Conservation (phyloP, 2,329 filamentous ascomycete genomes). For the Cryphonectria japonica region DNA sequence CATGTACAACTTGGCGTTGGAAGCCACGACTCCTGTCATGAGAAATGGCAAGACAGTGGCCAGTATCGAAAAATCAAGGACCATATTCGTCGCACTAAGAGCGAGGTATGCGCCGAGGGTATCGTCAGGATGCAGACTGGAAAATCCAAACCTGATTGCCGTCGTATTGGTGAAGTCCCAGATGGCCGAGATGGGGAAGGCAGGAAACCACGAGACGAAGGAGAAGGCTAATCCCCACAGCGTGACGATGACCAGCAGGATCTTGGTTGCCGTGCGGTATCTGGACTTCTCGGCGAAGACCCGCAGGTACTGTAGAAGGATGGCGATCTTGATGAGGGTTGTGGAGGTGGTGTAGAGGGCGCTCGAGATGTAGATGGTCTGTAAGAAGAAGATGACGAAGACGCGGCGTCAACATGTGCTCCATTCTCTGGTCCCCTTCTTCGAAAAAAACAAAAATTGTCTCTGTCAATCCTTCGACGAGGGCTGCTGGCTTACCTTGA, state of each 20-base stretch:
- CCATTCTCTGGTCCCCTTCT: too few species aligned
- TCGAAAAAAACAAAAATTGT: too few species aligned
- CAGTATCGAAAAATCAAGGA: conserved; percentile 39
- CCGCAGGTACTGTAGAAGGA: conserved; percentile 37
- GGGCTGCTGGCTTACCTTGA: conserved; percentile 4
- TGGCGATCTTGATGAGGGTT: conserved; percentile 35
- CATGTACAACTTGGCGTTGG: conserved; percentile 38
- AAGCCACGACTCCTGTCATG: conserved; percentile 32
- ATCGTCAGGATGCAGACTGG: conserved; percentile 33
- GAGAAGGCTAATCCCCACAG: conserved; percentile 34
- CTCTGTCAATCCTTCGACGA: neutral
- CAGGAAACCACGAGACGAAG: conserved; percentile 36
- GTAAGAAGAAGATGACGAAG: too few species aligned
- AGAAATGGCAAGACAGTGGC: conserved; percentile 39
- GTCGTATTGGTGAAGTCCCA: conserved; percentile 32
- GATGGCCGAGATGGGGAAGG: conserved; percentile 33
- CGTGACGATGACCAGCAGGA: conserved; percentile 30
- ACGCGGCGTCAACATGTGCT: neutral
- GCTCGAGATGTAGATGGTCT: conserved; percentile 35
- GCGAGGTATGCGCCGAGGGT: conserved; percentile 36
- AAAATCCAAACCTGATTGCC: conserved; percentile 36
- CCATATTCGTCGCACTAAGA: conserved; percentile 38
- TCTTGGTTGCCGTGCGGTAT: conserved; percentile 28
- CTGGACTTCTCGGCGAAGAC: conserved; percentile 29
- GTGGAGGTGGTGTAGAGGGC: conserved; percentile 34